phyloP scores from a whole-genome alignment of 176 grass and related monocot species.

The Zoysia japonica region DNA sequence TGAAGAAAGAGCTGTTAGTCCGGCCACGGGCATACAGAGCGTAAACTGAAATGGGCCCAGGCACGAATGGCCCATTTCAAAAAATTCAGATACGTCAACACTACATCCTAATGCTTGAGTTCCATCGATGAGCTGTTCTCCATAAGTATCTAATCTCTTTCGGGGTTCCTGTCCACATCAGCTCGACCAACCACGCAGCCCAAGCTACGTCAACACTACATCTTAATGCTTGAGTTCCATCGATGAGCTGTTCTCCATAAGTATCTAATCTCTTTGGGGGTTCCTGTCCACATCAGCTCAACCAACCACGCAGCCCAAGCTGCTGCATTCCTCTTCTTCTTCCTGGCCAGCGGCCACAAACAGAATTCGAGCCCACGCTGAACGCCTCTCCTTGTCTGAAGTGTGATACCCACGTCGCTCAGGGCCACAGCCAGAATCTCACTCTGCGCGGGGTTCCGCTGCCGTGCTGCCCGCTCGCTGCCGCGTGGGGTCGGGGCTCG shows the following conservation, averaged over 20 bases:
- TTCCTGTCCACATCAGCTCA: slow-evolving; percentile 12
- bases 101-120: too few relatives aligned
- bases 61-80: not conserved
- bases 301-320: slow-evolving; percentile 33
- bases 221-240: too few relatives aligned
- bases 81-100: not conserved
- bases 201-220: too few relatives aligned
- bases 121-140: not conserved
- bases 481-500: too few relatives aligned
- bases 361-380: not conserved
- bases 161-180: not conserved
- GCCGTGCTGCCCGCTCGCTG: too few relatives aligned
- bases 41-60: not conserved
- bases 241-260: not conserved
- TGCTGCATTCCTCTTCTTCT: not conserved
- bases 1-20: too few relatives aligned
- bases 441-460: not conserved
- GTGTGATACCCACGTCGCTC: slow-evolving; percentile 23
- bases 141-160: not conserved
- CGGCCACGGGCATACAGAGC: too few relatives aligned
- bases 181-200: slow-evolving; percentile 26
- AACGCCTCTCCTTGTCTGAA: slow-evolving; percentile 28
- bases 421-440: slow-evolving; percentile 21
- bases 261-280: too few relatives aligned
- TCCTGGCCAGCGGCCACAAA: slow-evolving; percentile 34